Evolutionary conservation across 1,139 yeast species (phyloP), one percentile per base, ranked within the genome.

Genomic region (Pichia sp.): DNA sequence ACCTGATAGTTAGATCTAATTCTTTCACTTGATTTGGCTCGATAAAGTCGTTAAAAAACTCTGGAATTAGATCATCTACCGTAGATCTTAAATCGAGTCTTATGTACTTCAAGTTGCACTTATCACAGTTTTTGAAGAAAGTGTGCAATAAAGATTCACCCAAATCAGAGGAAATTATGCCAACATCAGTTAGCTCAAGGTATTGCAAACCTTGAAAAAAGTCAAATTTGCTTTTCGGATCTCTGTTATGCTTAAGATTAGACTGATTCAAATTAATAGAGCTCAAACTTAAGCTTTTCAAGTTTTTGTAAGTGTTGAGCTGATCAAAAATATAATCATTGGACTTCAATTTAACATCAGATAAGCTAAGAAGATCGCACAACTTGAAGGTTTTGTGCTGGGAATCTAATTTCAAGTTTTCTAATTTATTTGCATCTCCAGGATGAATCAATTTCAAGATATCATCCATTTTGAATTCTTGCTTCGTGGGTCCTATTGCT

Each of bases 41-140:
- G 0, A 57, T 50, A 11, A 74, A 50, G 1, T 53, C 36, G 1
- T 48, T 43, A 4, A 81, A 60, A 58, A 81, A 79, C 0, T 58
- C 62, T 0, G 78, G 77, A 0, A 77, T 73, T 1, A 75, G 68
- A 61, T 80, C 84, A 8, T 68, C 64, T 16, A 65, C 52, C 1
- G 76, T 69, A 58, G 81, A 82, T 49, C 80, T 70, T 54, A 73
- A 71, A 60, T 81, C 83, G 1, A 81, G 60, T 26, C 70, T 67
- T 36, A 81, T 61, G 34, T 65, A 64, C 34, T 61, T 53, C 75
- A 71, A 59, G 65, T 72, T 59, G 74, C 80, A 8, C 74, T 61
- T 38, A 66, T 64, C 47, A 76, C 62, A 45, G 64, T 43, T 13
- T 42, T 53, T 53, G 13, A 62, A 58, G n/a, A 62, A 49, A 1